These are phyloP conservation scores for Buxus sempervirens DNA, from an alignment of 164 flowering plant species.

Conservation along the genomic window DNA sequence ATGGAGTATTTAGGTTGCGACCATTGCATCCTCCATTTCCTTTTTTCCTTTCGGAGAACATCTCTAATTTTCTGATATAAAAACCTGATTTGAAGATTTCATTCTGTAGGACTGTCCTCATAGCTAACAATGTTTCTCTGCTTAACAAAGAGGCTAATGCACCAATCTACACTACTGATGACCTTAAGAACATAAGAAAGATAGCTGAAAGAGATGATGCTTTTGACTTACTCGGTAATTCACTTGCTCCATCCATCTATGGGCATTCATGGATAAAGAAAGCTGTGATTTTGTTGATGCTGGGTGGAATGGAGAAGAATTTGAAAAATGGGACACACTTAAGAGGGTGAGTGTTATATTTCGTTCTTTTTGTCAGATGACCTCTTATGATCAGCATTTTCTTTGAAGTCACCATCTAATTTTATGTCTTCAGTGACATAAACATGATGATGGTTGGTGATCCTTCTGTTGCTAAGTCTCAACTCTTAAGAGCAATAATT, in stretches of 20 bases:
- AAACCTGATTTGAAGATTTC: constrained; percentile 7
- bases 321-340: constrained; percentile 93
- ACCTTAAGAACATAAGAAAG: constrained; percentile 66
- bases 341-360: constrained; percentile 64
- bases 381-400: background rate
- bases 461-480: constrained; percentile 99
- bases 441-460: constrained; percentile 99
- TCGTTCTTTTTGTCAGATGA: background rate
- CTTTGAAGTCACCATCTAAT: background rate
- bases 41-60: background rate
- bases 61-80: background rate
- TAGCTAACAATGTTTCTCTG: constrained; percentile 85
- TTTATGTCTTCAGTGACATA: constrained; percentile 56
- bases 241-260: constrained; percentile 97
- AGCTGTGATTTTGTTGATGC: constrained; percentile 91
- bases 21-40: background rate
- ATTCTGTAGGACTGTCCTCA: constrained; percentile 75
- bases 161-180: constrained; percentile 67
- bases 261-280: constrained; percentile 99
- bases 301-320: constrained; percentile 95
- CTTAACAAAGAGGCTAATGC: constrained; percentile 96
- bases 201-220: constrained; percentile 74
- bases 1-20: constrained; percentile 90
- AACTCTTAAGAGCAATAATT: constrained; percentile 92
- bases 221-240: constrained; percentile 86